phyloP scores from a whole-genome alignment of 495 filamentous ascomycete species.

The Pyronema domesticum region DNA sequence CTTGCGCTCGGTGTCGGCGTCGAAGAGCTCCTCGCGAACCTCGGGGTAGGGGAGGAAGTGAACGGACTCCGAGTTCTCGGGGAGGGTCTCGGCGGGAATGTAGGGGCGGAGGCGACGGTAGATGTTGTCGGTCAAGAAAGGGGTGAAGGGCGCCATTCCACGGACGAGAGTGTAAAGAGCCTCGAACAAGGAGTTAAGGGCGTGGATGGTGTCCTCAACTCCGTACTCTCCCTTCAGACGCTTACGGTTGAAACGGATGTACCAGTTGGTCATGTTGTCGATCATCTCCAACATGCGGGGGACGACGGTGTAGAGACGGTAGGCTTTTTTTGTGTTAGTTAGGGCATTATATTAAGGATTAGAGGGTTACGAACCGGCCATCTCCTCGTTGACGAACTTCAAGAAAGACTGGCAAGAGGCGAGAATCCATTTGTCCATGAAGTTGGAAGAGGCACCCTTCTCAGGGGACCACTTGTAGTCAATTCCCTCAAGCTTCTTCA shows the following conservation, averaged over 20 bases:
- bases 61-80: slow-evolving; percentile 60
- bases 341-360: background rate
- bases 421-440: slow-evolving; percentile 95
- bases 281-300: slow-evolving; percentile 74
- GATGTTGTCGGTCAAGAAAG: slow-evolving; percentile 89
- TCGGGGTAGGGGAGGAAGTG: slow-evolving; percentile 87
- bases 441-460: slow-evolving; percentile 62
- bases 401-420: slow-evolving; percentile 85
- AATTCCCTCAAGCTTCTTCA: slow-evolving; percentile 72
- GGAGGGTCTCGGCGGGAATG: slow-evolving; percentile 46
- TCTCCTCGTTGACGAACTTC: slow-evolving; percentile 86
- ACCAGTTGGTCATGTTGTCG: slow-evolving; percentile 97
- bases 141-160: slow-evolving; percentile 82
- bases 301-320: slow-evolving; percentile 86
- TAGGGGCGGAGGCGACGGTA: slow-evolving; percentile 71
- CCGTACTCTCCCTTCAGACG: slow-evolving; percentile 89
- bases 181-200: slow-evolving; percentile 92
- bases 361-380: slow-evolving; percentile 39
- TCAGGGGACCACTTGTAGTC: slow-evolving; percentile 69
- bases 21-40: slow-evolving; percentile 72
- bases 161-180: slow-evolving; percentile 77
- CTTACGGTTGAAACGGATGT: slow-evolving; percentile 96
- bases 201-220: slow-evolving; percentile 70
- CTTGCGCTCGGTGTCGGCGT: slow-evolving; percentile 66
- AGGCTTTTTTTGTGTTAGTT: slow-evolving; percentile 29